Conservation (phyloP, 2,329 filamentous ascomycete species). For the Fusarium pseudocircinatum region DNA sequence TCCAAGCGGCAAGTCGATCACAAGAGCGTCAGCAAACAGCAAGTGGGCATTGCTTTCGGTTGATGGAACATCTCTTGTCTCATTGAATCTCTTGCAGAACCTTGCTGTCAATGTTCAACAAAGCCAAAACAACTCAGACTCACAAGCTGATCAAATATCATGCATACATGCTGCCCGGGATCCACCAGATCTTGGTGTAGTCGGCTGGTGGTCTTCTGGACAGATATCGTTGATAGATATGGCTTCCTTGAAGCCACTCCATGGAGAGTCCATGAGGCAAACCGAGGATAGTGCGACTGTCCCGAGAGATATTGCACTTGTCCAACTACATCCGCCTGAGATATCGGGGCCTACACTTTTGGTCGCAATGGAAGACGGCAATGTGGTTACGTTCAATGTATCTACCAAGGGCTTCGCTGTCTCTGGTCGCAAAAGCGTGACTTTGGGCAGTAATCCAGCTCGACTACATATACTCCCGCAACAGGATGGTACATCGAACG, state of each 20-base stretch:
- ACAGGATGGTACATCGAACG: conserved; percentile 73
- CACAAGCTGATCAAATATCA: conserved; percentile 75
- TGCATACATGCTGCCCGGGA: conserved; percentile 80
- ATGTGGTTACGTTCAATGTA: conserved; percentile 84
- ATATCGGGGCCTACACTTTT: conserved; percentile 77
- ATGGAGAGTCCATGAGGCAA: conserved; percentile 69
- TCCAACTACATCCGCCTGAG: conserved; percentile 75
- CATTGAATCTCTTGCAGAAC: conserved; percentile 69
- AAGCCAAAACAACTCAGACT: conserved; percentile 61
- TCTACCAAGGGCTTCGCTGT: conserved; percentile 69
- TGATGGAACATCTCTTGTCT: conserved; percentile 76
- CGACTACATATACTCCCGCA: conserved; percentile 81
- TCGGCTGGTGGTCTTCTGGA: conserved; percentile 90
- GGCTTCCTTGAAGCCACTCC: conserved; percentile 70
- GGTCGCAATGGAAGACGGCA: conserved; percentile 91
- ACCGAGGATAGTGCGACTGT: conserved; percentile 77
- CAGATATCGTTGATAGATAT: conserved; percentile 79
- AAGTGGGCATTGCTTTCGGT: conserved; percentile 77
- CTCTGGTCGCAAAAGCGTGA: conserved; percentile 79
- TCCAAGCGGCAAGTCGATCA: conserved; percentile 68
- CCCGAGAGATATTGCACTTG: conserved; percentile 82
- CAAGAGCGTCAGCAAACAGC: conserved; percentile 79
- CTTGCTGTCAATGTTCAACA: conserved; percentile 68
- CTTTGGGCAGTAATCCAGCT: conserved; percentile 86
- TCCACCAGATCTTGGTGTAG: conserved; percentile 73